Conservation (phyloP, 2,329 filamentous ascomycete genomes). For the Neopestalotiopsis sp. region DNA sequence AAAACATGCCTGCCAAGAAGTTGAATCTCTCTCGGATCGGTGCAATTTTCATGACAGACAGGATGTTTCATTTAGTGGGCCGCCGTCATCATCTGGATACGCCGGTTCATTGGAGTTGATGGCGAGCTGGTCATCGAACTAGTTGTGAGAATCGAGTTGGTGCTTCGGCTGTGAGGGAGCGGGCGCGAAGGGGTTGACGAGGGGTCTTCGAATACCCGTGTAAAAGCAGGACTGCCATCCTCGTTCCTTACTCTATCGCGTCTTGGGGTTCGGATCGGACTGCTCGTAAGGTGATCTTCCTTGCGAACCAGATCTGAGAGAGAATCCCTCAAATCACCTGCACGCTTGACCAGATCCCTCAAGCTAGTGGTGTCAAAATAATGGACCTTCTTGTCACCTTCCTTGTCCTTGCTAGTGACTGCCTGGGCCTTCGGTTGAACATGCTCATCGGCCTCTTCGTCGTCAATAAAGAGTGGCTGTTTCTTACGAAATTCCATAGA, state of each 20-base stretch:
- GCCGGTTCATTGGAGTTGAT: conserved; percentile 53
- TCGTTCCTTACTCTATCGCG: conserved; percentile 46
- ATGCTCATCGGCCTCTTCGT: conserved; percentile 32
- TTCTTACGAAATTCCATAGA: conserved; percentile 63
- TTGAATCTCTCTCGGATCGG: too few relatives aligned
- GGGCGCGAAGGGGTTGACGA: conserved; percentile 59
- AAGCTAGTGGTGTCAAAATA: conserved; percentile 73
- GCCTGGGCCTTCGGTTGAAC: too few relatives aligned
- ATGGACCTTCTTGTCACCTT: conserved; percentile 54
- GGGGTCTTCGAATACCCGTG: conserved; percentile 68
- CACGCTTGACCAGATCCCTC: conserved; percentile 68
- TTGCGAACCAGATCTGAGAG: conserved; percentile 65
- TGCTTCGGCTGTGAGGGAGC: conserved; percentile 57
- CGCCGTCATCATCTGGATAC: conserved; percentile 71
- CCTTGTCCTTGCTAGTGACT: conserved; percentile 12
- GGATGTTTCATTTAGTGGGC: conserved; percentile 41
- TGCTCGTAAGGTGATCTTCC: conserved; percentile 62
- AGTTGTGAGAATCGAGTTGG: conserved; percentile 54
- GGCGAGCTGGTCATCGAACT: conserved; percentile 59
- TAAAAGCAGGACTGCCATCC: conserved; percentile 71
- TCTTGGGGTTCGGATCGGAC: conserved; percentile 56
- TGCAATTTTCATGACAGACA: neutral
- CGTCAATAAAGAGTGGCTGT: conserved; percentile 43
- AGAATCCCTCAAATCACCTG: conserved; percentile 62
- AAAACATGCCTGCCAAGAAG: too few relatives aligned